A percentile compares a stretch with the other conserved stretches of the same genome.
These are phyloP conservation scores for Malus hybrid DNA, from an alignment of 331 rosid species.

Conservation along the genomic window DNA sequence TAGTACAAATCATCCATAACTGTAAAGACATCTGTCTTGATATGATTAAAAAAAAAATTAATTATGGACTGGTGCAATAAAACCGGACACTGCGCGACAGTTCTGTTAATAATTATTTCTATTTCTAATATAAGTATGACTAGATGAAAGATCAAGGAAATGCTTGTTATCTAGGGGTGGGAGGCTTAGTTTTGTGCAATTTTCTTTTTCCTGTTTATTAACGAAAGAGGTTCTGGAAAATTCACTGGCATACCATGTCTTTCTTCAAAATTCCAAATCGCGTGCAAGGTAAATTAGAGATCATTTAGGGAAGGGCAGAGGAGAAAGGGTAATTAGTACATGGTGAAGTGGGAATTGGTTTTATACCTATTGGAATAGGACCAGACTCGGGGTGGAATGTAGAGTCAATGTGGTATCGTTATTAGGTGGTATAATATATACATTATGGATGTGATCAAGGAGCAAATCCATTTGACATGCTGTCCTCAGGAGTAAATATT, in stretches of 20 bases:
- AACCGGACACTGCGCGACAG: not conserved
- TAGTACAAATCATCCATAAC: not conserved
- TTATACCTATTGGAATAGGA: too few relatives aligned
- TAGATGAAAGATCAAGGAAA: not conserved
- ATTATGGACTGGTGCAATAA: not conserved
- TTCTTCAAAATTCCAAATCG: too few relatives aligned
- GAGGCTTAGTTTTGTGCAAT: not conserved
- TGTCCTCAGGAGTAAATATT: not conserved
- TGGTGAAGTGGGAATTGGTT: not conserved
- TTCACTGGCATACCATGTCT: not conserved
- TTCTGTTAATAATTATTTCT: not conserved
- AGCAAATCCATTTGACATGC: too few relatives aligned
- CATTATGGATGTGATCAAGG: too few relatives aligned
- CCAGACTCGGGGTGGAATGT: too few relatives aligned
- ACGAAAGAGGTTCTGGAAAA: not conserved
- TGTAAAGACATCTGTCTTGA: not conserved
- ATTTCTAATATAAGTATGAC: not conserved
- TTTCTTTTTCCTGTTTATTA: too few relatives aligned
- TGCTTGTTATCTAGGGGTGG: not conserved
- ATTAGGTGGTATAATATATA: too few relatives aligned
- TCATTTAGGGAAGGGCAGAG: not conserved
- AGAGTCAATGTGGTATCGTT: too few relatives aligned
- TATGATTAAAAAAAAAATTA: not conserved
- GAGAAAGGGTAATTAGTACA: not conserved
- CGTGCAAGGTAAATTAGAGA: not conserved